Percentiles rank a stretch among this genome's conserved stretches.
Evolutionary conservation across 2,329 filamentous ascomycete species (phyloP).

Genomic region (Alternaria ethzedia): DNA sequence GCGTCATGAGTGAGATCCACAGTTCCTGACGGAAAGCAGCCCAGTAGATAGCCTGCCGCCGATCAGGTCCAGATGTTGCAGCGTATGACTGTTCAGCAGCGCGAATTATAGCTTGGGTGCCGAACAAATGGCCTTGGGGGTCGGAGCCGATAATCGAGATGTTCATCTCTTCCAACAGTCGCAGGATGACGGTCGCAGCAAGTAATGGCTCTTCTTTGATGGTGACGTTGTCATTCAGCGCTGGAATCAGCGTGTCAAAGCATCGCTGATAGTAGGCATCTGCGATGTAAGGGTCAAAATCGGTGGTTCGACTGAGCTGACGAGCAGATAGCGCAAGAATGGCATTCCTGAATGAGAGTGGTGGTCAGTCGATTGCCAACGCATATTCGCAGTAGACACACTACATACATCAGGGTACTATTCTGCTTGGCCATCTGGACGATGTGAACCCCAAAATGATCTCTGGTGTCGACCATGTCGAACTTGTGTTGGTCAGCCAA

Average conservation of each 20-base stretch:
- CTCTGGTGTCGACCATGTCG: slow-evolving; percentile 44
- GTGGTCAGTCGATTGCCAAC: background rate
- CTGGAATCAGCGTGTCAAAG: slow-evolving; percentile 50
- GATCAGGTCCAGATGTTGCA: slow-evolving; percentile 38
- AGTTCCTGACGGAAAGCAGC: slow-evolving; percentile 48
- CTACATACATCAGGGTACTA: slow-evolving; percentile 43
- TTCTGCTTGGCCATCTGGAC: slow-evolving; percentile 47
- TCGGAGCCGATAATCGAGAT: slow-evolving; percentile 47
- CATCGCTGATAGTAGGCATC: slow-evolving; percentile 52
- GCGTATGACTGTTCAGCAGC: slow-evolving; percentile 43
- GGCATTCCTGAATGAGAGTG: slow-evolving; percentile 36
- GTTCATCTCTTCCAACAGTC: slow-evolving; percentile 52
- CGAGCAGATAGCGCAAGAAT: slow-evolving; percentile 52
- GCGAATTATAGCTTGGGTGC: slow-evolving; percentile 47
- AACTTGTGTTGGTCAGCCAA: slow-evolving; percentile 28
- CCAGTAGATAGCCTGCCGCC: slow-evolving; percentile 48
- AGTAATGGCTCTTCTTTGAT: slow-evolving; percentile 51
- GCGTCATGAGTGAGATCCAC: slow-evolving; percentile 48
- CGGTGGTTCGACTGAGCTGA: slow-evolving; percentile 49
- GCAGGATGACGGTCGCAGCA: slow-evolving; percentile 51
- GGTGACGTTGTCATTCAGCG: slow-evolving; percentile 48
- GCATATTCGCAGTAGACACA: no score
- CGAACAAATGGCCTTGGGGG: slow-evolving; percentile 48
- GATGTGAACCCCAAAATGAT: slow-evolving; percentile 44
- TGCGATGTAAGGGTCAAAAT: slow-evolving; percentile 50